Conservation (phyloP, 495 filamentous ascomycete species). For the Glarea lozoyensis region DNA sequence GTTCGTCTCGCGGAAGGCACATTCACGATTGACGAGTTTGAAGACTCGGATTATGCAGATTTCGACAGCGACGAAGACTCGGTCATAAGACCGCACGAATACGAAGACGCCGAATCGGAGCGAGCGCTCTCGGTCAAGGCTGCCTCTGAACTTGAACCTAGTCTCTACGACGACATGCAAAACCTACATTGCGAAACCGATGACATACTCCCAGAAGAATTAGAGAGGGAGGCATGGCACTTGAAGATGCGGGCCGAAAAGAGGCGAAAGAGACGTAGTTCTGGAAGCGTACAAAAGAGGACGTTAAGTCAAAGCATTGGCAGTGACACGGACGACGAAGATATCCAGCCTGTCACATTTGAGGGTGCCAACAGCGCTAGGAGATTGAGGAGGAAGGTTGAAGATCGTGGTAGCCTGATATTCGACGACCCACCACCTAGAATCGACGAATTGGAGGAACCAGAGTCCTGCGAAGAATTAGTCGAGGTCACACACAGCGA, state of each 20-base stretch:
- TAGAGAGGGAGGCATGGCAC: slow-evolving; percentile 10
- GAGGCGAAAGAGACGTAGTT: slow-evolving; percentile 37
- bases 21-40: slow-evolving; percentile 21
- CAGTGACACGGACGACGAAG: slow-evolving; percentile 43
- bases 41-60: slow-evolving; percentile 14
- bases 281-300: slow-evolving; percentile 43
- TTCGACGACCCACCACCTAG: slow-evolving; percentile 39
- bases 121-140: slow-evolving; percentile 8
- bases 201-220: slow-evolving; percentile 1
- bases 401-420: slow-evolving; percentile 39
- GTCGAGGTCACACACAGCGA: slow-evolving; percentile 28
- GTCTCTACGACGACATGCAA: slow-evolving; percentile 4
- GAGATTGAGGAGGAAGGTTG: slow-evolving; percentile 37
- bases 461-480: slow-evolving; percentile 39
- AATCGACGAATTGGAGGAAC: slow-evolving; percentile 44
- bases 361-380: slow-evolving; percentile 26
- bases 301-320: slow-evolving; percentile 43
- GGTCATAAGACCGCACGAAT: slow-evolving; percentile 18
- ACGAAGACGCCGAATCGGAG: slow-evolving; percentile 21
- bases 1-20: slow-evolving; percentile 12
- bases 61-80: slow-evolving; percentile 15
- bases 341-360: slow-evolving; percentile 31
- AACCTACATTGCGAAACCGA: slow-evolving; percentile 9
- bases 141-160: slow-evolving; percentile 6
- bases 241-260: slow-evolving; percentile 11